These are phyloP conservation scores for Sporothrix protearum DNA, from an alignment of 2,329 filamentous ascomycete genomes.

Conservation along the genomic window DNA sequence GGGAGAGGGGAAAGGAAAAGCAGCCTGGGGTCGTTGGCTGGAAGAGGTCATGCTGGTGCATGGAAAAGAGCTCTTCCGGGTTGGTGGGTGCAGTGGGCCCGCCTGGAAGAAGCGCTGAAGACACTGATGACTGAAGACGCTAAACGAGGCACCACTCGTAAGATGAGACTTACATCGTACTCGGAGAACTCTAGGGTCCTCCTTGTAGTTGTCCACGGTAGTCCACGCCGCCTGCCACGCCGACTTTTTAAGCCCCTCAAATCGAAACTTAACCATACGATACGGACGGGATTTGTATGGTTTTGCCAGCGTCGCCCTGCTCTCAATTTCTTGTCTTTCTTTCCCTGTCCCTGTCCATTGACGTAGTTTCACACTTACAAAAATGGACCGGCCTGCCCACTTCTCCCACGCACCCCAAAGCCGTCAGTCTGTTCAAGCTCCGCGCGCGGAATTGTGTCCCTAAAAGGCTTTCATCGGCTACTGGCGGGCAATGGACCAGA, in stretches of 20 bases:
- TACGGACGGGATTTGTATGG: constrained; percentile 1
- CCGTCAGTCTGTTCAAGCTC: neutral
- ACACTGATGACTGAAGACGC: neutral
- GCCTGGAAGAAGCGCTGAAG: neutral
- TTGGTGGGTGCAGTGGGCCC: neutral
- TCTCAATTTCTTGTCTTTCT: neutral
- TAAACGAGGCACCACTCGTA: too few relatives aligned
- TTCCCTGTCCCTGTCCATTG: neutral
- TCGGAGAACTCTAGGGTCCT: neutral
- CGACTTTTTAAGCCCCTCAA: neutral
- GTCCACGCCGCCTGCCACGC: neutral
- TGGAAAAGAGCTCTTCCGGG: constrained; percentile 18
- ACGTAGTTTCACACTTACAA: neutral
- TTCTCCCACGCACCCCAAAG: too few relatives aligned
- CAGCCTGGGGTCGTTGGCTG: too few relatives aligned
- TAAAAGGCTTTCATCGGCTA: constrained; percentile 18
- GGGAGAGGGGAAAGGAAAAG: too few relatives aligned
- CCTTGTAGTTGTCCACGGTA: neutral
- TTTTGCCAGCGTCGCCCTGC: neutral
- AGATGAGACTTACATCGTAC: too few relatives aligned
- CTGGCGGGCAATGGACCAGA: neutral
- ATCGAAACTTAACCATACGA: too few relatives aligned
- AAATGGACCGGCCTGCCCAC: neutral
- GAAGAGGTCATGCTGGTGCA: too few relatives aligned
- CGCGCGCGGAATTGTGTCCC: constrained; percentile 10